A percentile compares a stretch with the other conserved stretches of the same genome.
These are phyloP conservation scores for Ogataea paraovalis DNA, from an alignment of 805 yeast genomes.

Conservation along the genomic window DNA sequence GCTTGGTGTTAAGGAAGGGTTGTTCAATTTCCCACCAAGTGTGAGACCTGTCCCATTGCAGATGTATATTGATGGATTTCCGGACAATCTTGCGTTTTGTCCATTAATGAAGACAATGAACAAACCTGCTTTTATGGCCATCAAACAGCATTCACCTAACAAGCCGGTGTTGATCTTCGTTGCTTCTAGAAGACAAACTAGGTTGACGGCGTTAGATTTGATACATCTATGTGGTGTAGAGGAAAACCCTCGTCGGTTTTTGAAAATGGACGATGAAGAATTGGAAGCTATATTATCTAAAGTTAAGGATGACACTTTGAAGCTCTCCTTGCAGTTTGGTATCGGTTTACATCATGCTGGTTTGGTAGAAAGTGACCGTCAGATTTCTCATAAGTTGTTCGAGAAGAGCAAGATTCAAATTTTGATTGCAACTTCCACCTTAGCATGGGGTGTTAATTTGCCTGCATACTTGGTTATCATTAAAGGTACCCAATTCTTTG, in stretches of 20 bases:
- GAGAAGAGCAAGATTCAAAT: slow-evolving; percentile 68
- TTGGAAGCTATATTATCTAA: slow-evolving; percentile 43
- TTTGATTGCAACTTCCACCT: slow-evolving; percentile 73
- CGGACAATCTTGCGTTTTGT: slow-evolving; percentile 75
- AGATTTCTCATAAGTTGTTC: slow-evolving; percentile 64
- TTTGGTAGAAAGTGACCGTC: slow-evolving; percentile 67
- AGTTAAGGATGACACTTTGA: slow-evolving; percentile 81
- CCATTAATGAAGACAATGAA: slow-evolving; percentile 86
- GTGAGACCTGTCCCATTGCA: slow-evolving; percentile 84
- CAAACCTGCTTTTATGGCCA: slow-evolving; percentile 89
- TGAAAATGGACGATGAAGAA: slow-evolving; percentile 63
- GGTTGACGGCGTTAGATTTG: slow-evolving; percentile 74
- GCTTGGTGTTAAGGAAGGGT: slow-evolving; percentile 70
- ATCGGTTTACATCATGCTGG: slow-evolving; percentile 85
- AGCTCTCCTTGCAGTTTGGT: slow-evolving; percentile 70
- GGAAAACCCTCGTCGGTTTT: slow-evolving; percentile 67
- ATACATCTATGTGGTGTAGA: slow-evolving; percentile 79
- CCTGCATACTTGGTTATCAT: slow-evolving; percentile 78
- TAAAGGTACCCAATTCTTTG: slow-evolving; percentile 70
- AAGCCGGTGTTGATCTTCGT: slow-evolving; percentile 85
- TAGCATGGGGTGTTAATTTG: slow-evolving; percentile 84
- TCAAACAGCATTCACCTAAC: slow-evolving; percentile 82
- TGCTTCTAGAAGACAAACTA: slow-evolving; percentile 78
- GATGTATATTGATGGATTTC: slow-evolving; percentile 85
- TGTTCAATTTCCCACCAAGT: slow-evolving; percentile 76